Conservation (phyloP, 202 grass and related monocot species). For the Carex arenaria region DNA sequence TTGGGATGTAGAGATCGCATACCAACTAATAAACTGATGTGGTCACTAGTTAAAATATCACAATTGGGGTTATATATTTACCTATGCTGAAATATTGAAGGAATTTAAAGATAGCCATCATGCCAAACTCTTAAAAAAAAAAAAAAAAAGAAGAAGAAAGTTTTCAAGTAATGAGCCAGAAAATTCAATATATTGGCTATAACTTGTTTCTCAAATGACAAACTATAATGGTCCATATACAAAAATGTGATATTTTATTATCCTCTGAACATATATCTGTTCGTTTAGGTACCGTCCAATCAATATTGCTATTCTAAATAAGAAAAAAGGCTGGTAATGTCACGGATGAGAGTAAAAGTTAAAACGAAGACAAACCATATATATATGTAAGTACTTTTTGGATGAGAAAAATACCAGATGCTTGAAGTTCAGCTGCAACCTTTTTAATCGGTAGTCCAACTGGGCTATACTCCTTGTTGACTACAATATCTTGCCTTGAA, state of each 20-base stretch:
- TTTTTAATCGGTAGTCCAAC: slow-evolving; percentile 74
- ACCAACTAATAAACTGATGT: neutral
- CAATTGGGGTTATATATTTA: neutral
- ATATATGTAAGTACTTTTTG: neutral
- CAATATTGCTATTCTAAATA: no score
- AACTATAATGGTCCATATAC: neutral
- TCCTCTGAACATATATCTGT: neutral
- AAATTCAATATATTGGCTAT: neutral
- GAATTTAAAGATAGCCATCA: neutral
- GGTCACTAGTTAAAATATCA: neutral
- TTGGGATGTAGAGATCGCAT: neutral
- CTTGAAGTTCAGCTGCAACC: slow-evolving; percentile 58
- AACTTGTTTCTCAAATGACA: neutral
- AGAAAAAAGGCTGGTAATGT: neutral
- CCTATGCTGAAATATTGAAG: neutral
- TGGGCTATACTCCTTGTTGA: slow-evolving; percentile 41
- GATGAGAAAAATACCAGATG: slow-evolving; percentile 53
- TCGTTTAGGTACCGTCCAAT: no score
- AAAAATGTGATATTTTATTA: neutral
- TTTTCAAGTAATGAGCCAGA: no score
- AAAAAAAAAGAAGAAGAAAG: no score
- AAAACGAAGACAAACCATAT: neutral
- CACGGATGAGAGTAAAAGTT: neutral
- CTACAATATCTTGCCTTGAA: slow-evolving; percentile 34
- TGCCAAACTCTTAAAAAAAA: no score